Base-by-base conservation (phyloP, 176 grass and related monocot genomes). In the Ensete ventricosum region DNA sequence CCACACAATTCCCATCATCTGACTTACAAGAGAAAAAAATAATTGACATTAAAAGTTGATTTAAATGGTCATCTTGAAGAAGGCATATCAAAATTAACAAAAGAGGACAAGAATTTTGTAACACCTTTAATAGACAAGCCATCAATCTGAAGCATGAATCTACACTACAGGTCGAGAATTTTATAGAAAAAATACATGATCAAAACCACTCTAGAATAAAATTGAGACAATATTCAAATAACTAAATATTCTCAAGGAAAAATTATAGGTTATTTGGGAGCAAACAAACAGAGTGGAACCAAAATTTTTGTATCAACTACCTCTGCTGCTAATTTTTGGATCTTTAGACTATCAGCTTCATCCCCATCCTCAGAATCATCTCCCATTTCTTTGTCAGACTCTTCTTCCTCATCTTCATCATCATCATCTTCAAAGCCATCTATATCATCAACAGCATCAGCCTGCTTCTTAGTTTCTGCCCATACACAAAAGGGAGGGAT, bases 261-360 rank as follows among this genome's bases (percentile, higher is more conserved):
- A 5, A 6, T 43, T 43, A 43, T 43, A 43, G 34, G 34, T 6
- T 43, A 43, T 13, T 11, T 64, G 6, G 17, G 49, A 19, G 29
- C 50, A 48, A 25, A 12, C 23, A 27, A 60, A 60, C 8, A n/a
- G 20, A 51, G 51, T 50, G 27, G 34, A 70, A 74, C 1, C 8
- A 2, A 21, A 50, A 51, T 11, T 73, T 2, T 49, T 50, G 64
- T 9, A 78, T 19, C 12, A 67, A 77, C 81, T 43, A 97, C 93
- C 93, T 97, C 87, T 13, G 93, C 73, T 69, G 93, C 82, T 54
- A 96, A 73, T 78, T 87, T 96, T 25, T 96, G 88, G 63, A 91
- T 88, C 76, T 80, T 83, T 21, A 83, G 77, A 65, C 86, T 91
- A 34, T 84, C 84, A 22, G 79, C 88, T 84, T 96, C 92, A 81